Base-by-base conservation (phyloP, 768 basidiomycete species). In the Tylopilus sp. region DNA sequence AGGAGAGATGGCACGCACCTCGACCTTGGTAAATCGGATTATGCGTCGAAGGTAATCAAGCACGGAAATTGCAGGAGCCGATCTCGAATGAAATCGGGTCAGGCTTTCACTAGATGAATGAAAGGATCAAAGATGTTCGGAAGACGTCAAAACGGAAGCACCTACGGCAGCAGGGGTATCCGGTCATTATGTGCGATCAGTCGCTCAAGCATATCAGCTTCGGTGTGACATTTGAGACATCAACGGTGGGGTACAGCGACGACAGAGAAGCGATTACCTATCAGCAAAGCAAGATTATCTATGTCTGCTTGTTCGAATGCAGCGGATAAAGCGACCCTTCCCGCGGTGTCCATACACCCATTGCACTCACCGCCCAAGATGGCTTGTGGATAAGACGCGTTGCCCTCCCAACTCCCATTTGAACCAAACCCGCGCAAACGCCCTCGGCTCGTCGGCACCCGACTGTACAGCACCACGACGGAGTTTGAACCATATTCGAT, bases 131-230 rank as follows among this genome's bases (percentile, higher is more conserved):
- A 66, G 58, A 50, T 36, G 57, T 52, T 49, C 44, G 34, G 40
- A 56, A 55, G 30, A 49, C 3, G 45, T 54, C 2, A 12, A 55
- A 34, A 57, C 54, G 42, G 58, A 40, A 57, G 43, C 53, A 77
- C 83, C 63, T 77, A 92, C 83, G 92, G 87, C 34, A 85, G 84
- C 57, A 98, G 78, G 52, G 92, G 89, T 71, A 99, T 93, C 68
- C 83, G 84, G 77, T 99, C 96, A 78, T 99, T 99, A 81, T 97
- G 92, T 50, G 81, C 77, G 73, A 97, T 94, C 64, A 99, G 77
- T 58, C 94, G 89, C 67, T 94, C 84, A 62, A 99, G 83, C 95
- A 98, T 98, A 73, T 95, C 90, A 63, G 92, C 93, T 95, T 70
- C 26, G 69, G 58, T 42, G 44, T 50, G 53, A 57, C 55, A 65